phyloP scores from a whole-genome alignment of 805 yeast genomes.

The Saccharomycopsis synnaedendra region DNA sequence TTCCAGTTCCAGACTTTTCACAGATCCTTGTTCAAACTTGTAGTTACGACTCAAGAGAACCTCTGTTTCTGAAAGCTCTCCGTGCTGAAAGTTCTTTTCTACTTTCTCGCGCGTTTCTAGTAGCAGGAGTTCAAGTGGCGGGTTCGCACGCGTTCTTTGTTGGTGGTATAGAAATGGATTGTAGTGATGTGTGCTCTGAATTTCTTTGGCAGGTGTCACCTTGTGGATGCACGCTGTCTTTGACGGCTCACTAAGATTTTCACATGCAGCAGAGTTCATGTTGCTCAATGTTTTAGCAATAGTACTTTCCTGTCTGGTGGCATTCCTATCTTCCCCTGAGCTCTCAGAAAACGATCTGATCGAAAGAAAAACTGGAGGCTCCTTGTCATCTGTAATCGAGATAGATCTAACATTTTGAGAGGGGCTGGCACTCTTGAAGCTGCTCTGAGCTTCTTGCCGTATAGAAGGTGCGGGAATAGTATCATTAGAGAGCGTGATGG shows the following conservation, averaged over 20 bases:
- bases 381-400: too few relatives aligned
- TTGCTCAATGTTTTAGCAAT: background rate
- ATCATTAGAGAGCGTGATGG: too few relatives aligned
- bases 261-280: background rate
- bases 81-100: conserved; percentile 14
- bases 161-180: conserved; percentile 27
- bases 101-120: conserved; percentile 23
- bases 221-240: conserved; percentile 15
- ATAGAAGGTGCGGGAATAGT: too few relatives aligned
- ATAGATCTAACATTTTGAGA: too few relatives aligned
- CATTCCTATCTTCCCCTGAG: background rate
- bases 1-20: background rate
- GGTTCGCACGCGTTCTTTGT: conserved; percentile 25
- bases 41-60: conserved; percentile 9
- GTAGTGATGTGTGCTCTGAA: conserved; percentile 18
- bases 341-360: too few relatives aligned
- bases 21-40: background rate
- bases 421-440: too few relatives aligned
- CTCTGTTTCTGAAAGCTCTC: conserved; percentile 11
- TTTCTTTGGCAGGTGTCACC: conserved; percentile 12
- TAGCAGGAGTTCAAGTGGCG: conserved; percentile 25
- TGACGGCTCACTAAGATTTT: conserved; percentile 10
- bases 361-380: too few relatives aligned
- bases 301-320: background rate
- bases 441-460: too few relatives aligned